Evolutionary conservation across 2,329 filamentous ascomycete species (phyloP).

Genomic region (Chaetomium globosum): DNA sequence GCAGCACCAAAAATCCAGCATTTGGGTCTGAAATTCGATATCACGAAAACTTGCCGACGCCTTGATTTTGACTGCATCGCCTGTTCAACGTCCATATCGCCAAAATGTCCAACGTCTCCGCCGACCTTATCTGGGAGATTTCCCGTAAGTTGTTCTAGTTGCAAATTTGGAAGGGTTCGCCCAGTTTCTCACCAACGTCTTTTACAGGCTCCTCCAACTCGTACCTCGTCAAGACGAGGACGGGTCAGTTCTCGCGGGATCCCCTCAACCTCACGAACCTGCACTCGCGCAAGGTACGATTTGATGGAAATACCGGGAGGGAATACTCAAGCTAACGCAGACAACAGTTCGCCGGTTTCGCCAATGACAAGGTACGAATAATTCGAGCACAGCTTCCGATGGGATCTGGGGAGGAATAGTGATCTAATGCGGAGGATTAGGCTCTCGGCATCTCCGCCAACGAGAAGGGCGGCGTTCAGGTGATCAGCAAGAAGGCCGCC

Average conservation of each 20-base stretch:
- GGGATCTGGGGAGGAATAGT: constrained; percentile 16
- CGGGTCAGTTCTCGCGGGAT: constrained; percentile 82
- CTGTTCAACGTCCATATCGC: constrained; percentile 39
- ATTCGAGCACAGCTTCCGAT: constrained; percentile 17
- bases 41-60: constrained; percentile 33
- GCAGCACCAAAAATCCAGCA: constrained; percentile 36
- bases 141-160: constrained; percentile 69
- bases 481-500: constrained; percentile 82
- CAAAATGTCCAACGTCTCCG: constrained; percentile 76
- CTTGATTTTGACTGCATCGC: constrained; percentile 31
- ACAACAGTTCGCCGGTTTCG: constrained; percentile 80
- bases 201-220: constrained; percentile 78
- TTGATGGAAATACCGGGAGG: background rate
- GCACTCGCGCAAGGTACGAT: constrained; percentile 81
- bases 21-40: constrained; percentile 35
- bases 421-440: constrained; percentile 51
- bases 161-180: constrained; percentile 10
- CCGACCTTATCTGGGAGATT: constrained; percentile 93
- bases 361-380: constrained; percentile 80
- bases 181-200: constrained; percentile 32
- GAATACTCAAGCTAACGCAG: constrained; percentile 43
- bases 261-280: constrained; percentile 91
- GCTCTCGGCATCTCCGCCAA: constrained; percentile 77
- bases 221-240: constrained; percentile 88
- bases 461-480: constrained; percentile 77